Base-by-base conservation (phyloP, 176 grass and related monocot genomes). In the Lolium perenne region DNA sequence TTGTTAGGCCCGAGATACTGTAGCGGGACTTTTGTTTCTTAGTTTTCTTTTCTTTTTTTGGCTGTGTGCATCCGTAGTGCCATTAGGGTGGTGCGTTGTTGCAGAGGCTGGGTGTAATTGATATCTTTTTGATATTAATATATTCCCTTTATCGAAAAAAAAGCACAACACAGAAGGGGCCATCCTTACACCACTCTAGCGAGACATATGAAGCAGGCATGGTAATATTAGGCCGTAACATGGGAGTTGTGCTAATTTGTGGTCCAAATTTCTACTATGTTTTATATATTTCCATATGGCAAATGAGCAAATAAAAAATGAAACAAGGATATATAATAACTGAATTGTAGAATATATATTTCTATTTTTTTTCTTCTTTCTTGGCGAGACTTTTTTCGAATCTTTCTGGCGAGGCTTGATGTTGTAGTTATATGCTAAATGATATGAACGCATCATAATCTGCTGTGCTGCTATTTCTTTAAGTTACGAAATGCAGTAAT, bases 371-470 rank as follows among this genome's bases (percentile, higher is more conserved):
- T 68, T 38, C 16, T 41, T 69, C 16, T 68, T 69, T 41, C 38
- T 41, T 10, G 35, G 16, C 9, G 32, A 69, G 35, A 3, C 32
- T 66, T 26, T 66, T 13, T 68, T 38, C 8, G 32, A 35, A 35
- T 35, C 16, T 68, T 69, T 41, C 38, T 10, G 35, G 16, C 9
- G 32, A 69, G 35, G 16, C 32, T 69, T 74, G 20, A 65, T 29
- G 8, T 61, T 8, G 64, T 72, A 79, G 5, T 83, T 76, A 23
- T 65, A 79, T 63, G 14, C 53, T 72, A 63, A 79, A 50, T 40
- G 22, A 53, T 69, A 22, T 16, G 14, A 71, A 41, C 50, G n/a
- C n/a, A 5, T 10, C 18, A 25, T 48, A 26, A 13, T 75, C 38
- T 60, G 10, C 13, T 64, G 29, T 54, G 8, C 74, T 0, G 2